A percentile compares a stretch with the other conserved stretches of the same genome.
These are phyloP conservation scores for Calonectria montana DNA, from an alignment of 2,329 filamentous ascomycete species.

Conservation along the genomic window DNA sequence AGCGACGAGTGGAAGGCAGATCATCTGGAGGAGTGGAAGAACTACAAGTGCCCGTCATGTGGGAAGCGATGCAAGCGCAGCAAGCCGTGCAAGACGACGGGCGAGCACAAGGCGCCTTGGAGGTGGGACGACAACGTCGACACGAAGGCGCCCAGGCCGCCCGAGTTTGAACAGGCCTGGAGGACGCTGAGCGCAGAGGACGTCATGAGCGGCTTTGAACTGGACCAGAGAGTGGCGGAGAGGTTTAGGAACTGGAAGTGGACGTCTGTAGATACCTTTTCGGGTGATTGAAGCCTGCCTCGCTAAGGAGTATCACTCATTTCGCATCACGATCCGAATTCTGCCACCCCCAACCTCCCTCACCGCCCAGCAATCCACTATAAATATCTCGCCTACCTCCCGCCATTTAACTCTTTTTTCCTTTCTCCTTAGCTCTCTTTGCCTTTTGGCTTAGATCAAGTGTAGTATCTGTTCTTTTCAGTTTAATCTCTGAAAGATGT, in stretches of 20 bases:
- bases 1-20: not conserved
- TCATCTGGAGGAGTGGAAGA: not conserved
- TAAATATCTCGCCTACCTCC: not conserved
- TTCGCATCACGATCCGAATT: not conserved
- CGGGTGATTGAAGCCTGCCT: not conserved
- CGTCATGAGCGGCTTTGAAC: not conserved
- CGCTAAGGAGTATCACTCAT: too few relatives aligned
- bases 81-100: constrained; percentile 15
- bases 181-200: not conserved
- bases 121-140: not conserved
- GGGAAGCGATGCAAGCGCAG: constrained; percentile 19
- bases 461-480: constrained; percentile 12
- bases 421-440: constrained; percentile 8
- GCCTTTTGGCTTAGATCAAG: constrained; percentile 11
- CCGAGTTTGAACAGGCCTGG: not conserved
- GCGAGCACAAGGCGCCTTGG: not conserved
- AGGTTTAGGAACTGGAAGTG: not conserved
- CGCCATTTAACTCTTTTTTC: not conserved
- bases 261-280: not conserved
- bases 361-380: not conserved
- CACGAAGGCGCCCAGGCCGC: not conserved
- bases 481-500: constrained; percentile 8
- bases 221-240: not conserved
- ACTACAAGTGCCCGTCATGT: constrained; percentile 20
- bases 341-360: not conserved